A percentile compares a stretch with the other conserved stretches of the same genome.
These are phyloP conservation scores for Cladosporium sp. DNA, from an alignment of 2,329 filamentous ascomycete species.

Conservation along the genomic window DNA sequence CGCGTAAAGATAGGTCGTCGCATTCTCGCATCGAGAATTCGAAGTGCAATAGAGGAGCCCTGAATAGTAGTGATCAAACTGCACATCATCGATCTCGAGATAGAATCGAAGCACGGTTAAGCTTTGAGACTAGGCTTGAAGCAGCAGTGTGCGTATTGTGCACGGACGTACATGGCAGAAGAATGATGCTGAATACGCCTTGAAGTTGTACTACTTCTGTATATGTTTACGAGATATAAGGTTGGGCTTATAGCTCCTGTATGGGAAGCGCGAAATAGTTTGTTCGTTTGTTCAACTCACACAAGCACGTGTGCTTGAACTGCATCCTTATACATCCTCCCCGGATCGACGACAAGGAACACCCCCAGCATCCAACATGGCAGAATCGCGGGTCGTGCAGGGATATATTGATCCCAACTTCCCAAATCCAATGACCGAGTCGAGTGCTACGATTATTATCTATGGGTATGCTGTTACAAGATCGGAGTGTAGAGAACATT, in stretches of 20 bases:
- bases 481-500: neutral
- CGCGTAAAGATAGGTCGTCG: neutral
- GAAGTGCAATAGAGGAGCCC: neutral
- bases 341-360: neutral
- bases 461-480: slow-evolving; percentile 40
- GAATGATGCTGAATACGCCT: too few species aligned
- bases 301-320: neutral
- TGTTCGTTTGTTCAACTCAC: too few species aligned
- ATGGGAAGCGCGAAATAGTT: neutral
- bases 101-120: neutral
- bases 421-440: slow-evolving; percentile 50
- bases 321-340: neutral
- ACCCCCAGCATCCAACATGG: neutral
- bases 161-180: neutral
- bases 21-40: neutral
- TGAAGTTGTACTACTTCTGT: neutral
- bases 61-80: neutral
- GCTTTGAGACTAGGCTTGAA: neutral
- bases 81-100: slow-evolving; percentile 2
- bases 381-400: slow-evolving; percentile 11
- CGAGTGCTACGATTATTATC: slow-evolving; percentile 54
- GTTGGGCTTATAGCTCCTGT: neutral
- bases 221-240: neutral
- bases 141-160: neutral
- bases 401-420: slow-evolving; percentile 57